phyloP scores from a whole-genome alignment of 768 basidiomycete genomes.

The Hysterangium stoloniferum region DNA sequence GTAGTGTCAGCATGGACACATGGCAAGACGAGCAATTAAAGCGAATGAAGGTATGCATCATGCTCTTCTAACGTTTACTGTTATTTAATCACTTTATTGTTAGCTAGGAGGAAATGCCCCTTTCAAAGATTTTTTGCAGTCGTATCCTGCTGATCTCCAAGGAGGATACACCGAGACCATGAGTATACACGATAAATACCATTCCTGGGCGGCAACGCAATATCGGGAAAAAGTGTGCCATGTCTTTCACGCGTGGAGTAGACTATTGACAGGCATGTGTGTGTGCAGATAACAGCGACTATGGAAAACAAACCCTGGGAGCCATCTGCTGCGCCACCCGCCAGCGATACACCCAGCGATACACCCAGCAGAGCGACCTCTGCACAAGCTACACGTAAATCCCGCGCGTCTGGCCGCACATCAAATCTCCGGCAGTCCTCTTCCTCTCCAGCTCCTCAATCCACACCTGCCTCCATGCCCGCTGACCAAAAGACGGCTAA shows the following conservation, averaged over 20 bases:
- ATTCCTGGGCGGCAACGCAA: conserved; percentile 89
- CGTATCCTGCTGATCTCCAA: conserved; percentile 61
- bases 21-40: conserved; percentile 86
- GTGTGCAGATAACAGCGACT: conserved; percentile 61
- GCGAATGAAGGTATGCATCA: conserved; percentile 72
- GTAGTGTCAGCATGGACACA: conserved; percentile 94
- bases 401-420: conserved; percentile 61
- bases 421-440: conserved; percentile 42
- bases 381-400: conserved; percentile 81
- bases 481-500: conserved; percentile 69
- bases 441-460: conserved; percentile 38
- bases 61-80: background rate
- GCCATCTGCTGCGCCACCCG: conserved; percentile 60
- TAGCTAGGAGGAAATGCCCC: conserved; percentile 85
- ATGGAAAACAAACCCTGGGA: conserved; percentile 74
- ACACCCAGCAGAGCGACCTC: conserved; percentile 58
- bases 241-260: background rate
- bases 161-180: conserved; percentile 62
- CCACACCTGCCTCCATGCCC: conserved; percentile 34
- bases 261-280: background rate
- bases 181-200: conserved; percentile 71
- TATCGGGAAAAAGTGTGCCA: conserved; percentile 82
- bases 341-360: conserved; percentile 28
- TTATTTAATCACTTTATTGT: conserved; percentile 10
- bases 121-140: conserved; percentile 70